Base-by-base conservation (phyloP, 1,139 yeast genomes). In the Torulaspora globosa region DNA sequence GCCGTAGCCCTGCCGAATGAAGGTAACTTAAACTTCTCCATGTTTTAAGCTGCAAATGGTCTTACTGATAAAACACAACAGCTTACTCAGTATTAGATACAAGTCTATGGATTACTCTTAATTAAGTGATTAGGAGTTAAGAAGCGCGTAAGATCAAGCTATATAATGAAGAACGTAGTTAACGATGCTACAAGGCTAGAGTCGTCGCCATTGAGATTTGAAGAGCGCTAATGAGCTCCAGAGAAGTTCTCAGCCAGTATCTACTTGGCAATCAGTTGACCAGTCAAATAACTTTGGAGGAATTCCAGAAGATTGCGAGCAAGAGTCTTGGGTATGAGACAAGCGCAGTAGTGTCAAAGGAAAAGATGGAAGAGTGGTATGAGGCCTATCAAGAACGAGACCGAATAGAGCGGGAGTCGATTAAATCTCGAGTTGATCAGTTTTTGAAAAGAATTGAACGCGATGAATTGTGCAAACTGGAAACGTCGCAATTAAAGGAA, bases 11-110 rank as follows among this genome's bases (percentile, higher is more conserved):
- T 67, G 15, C 68, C 70, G 48, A 68, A 67, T 3, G 61, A 52
- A 15, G 68, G 66, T 32, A 65, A 44, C 44, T 63, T 65, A 31
- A 68, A 63, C 50, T 59, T 68, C 28, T 66, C 71, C 70, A 66
- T 66, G 15, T 12, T 30, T 9, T 36, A 3, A 16, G 3, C 11
- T 2, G 9, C 23, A 16, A 5, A 16, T 26, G 24, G 24, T 24
- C 5, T n/a, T 10, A 15, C 3, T 7, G n/a, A 14, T 16, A 2
- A 6, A 7, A 31, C 8, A 31, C 12, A 31, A 5, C 6, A 18
- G 18, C 19, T 15, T 31, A 31, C 36, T 34, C 10, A 19, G 18
- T 9, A 14, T 27, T 16, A 2, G 11, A 14, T 28, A 4, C 3
- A n/a, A n/a, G 10, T 11, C 27, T 5, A 31, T 2, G 11, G 10